These are phyloP conservation scores for Magnusiomyces paraingens DNA, from an alignment of 1,139 yeast genomes.

Conservation along the genomic window DNA sequence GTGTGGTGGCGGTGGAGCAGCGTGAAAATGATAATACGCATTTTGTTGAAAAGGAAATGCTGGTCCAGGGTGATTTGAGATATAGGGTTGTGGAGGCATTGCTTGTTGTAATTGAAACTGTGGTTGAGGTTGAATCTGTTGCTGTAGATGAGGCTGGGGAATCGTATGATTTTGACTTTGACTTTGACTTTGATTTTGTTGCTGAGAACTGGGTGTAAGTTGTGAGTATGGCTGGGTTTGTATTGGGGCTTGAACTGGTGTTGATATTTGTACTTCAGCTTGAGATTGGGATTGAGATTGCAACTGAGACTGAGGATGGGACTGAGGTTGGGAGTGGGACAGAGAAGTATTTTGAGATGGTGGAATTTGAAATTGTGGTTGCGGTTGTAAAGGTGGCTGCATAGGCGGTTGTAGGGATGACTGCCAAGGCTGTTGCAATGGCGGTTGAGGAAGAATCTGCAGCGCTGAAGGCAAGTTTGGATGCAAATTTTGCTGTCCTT, in stretches of 20 bases:
- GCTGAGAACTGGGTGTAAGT: conserved; percentile 2
- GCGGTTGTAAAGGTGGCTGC: conserved; percentile 4
- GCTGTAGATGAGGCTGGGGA: conserved; percentile 7
- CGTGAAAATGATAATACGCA: not conserved
- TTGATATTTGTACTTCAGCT: not conserved
- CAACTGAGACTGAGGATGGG: conserved; percentile 3
- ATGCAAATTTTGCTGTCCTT: conserved; percentile 7
- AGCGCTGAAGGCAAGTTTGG: conserved; percentile 4
- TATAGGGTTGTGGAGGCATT: conserved; percentile 2
- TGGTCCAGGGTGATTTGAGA: not conserved
- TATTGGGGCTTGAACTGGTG: not conserved
- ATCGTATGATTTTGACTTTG: conserved; percentile 5
- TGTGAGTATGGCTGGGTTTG: not conserved
- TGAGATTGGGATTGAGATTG: conserved; percentile 5
- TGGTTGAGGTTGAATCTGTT: conserved; percentile 5
- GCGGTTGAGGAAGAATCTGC: conserved; percentile 8
- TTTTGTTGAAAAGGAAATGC: conserved; percentile 2
- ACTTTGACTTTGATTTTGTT: conserved; percentile 11
- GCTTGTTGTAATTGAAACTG: not conserved
- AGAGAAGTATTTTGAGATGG: conserved; percentile 6
- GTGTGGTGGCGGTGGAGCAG: conserved; percentile 1
- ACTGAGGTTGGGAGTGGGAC: conserved; percentile 1
- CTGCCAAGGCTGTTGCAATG: conserved; percentile 5
- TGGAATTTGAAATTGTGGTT: conserved; percentile 1
- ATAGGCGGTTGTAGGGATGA: conserved; percentile 6